Evolutionary conservation across 345 rosid species (phyloP), one percentile per base, ranked within the genome.

Genomic region (Salix udensis): DNA sequence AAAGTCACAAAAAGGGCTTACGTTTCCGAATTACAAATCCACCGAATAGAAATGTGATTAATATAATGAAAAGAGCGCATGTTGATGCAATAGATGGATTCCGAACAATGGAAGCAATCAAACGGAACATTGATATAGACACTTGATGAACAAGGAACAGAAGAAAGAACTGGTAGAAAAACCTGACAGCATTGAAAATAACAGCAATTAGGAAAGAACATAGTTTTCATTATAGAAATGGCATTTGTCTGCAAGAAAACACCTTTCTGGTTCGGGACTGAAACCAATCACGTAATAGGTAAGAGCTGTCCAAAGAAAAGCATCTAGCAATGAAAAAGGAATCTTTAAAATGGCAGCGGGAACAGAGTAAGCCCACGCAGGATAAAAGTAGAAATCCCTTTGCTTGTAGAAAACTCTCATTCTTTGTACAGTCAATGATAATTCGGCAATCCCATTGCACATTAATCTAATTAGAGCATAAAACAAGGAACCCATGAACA

Each of bases 281-380:
- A 79, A 89, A 44, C 88, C 90, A 52, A 89, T 80, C 52, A 66
- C 88, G 68, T 87, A 89, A 76, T 85, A 89, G 71, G 92, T 89
- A 68, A 89, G 77, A 77, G 82, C 74, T 48, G 89, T 85, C 90
- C 92, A 87, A 15, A 86, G 48, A 61, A 84, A 65, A 13, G 86
- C 71, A 67, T 89, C 92, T 6, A 83, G 19, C n/a, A 89, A 66
- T 11, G 92, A 89, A 68, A 85, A 62, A 4, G 92, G 89, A 42
- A 89, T 62, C 81, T 87, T 89, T 37, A 89, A 53, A 60, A 89
- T 24, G 26, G 70, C 71, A 10, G 87, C 69, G 0, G 92, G 89
- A 70, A 87, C 78, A 16, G 88, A 64, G 71, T 76, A 84, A 75
- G 84, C 76, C 92, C 90, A 88, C 30, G 90, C 85, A 37, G 90